Evolutionary conservation across 2,329 filamentous ascomycete genomes (phyloP).

Genomic region (Colletotrichum eremochloae): DNA sequence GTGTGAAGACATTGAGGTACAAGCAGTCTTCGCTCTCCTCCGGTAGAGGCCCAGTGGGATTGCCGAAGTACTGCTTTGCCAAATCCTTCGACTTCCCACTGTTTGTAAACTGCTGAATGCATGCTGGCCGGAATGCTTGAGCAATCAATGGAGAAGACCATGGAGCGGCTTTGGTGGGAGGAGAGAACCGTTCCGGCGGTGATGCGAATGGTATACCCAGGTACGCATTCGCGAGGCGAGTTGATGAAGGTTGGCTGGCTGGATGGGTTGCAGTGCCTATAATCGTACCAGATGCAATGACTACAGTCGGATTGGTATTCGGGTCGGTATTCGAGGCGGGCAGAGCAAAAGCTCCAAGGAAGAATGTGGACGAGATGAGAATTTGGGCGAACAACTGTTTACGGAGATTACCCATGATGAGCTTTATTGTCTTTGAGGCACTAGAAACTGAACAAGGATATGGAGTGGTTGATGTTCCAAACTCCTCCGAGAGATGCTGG

Average conservation of each 20-base stretch:
- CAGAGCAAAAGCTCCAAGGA: conserved; percentile 10
- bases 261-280: conserved; percentile 26
- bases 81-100: conserved; percentile 8
- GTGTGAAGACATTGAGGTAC: conserved; percentile 51
- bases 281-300: conserved; percentile 24
- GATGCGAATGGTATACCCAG: conserved; percentile 35
- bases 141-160: conserved; percentile 24
- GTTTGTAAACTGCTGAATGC: conserved; percentile 32
- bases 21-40: conserved; percentile 52
- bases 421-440: not conserved
- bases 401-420: conserved; percentile 19
- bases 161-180: conserved; percentile 7
- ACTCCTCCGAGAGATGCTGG: not conserved
- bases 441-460: not conserved
- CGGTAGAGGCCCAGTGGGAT: conserved; percentile 26
- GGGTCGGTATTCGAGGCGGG: conserved; percentile 18
- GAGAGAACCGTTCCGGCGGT: conserved; percentile 36
- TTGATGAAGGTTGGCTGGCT: conserved; percentile 6
- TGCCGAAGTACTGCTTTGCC: conserved; percentile 32
- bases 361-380: conserved; percentile 22
- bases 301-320: conserved; percentile 21
- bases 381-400: not conserved
- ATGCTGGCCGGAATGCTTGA: conserved; percentile 31
- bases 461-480: not conserved
- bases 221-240: conserved; percentile 28